These are phyloP conservation scores for Apiospora malaysiana DNA, from an alignment of 2,329 filamentous ascomycete genomes.

Conservation along the genomic window DNA sequence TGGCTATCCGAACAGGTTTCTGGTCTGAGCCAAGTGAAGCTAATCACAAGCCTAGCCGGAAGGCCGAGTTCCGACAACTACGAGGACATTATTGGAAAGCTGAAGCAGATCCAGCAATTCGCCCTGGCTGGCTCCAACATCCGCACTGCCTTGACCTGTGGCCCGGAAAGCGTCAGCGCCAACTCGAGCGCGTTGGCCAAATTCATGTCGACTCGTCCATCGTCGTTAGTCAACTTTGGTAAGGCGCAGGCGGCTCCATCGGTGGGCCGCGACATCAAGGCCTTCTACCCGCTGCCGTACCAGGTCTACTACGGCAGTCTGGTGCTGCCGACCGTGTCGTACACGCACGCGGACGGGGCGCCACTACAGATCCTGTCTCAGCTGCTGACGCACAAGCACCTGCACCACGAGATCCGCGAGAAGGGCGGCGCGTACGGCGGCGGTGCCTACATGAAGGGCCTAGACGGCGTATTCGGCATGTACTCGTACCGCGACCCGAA, in stretches of 20 bases:
- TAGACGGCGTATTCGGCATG: constrained; percentile 89
- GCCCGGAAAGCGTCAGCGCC: constrained; percentile 69
- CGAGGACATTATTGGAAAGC: constrained; percentile 76
- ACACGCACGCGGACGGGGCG: constrained; percentile 75
- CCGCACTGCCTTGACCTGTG: constrained; percentile 86
- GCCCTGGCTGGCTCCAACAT: constrained; percentile 73
- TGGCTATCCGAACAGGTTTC: constrained; percentile 83
- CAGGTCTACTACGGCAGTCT: constrained; percentile 95
- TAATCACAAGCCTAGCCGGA: constrained; percentile 79
- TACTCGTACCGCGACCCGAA: constrained; percentile 98
- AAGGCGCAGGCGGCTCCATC: constrained; percentile 36
- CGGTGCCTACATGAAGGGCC: constrained; percentile 79
- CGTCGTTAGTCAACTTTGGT: constrained; percentile 46
- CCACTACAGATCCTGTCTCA: constrained; percentile 88
- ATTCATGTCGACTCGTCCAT: constrained; percentile 71
- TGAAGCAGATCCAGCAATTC: constrained; percentile 84
- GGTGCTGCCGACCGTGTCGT: constrained; percentile 82
- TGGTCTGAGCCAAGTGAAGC: constrained; percentile 88
- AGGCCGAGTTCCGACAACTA: constrained; percentile 73
- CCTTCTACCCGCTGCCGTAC: constrained; percentile 93
- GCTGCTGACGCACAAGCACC: constrained; percentile 91
- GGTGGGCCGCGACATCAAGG: constrained; percentile 64
- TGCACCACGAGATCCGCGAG: constrained; percentile 97
- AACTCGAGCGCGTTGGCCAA: constrained; percentile 75
- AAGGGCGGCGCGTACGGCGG: constrained; percentile 97